Conservation (phyloP, 441 rosid species). For the Arabidopsis lyrata region DNA sequence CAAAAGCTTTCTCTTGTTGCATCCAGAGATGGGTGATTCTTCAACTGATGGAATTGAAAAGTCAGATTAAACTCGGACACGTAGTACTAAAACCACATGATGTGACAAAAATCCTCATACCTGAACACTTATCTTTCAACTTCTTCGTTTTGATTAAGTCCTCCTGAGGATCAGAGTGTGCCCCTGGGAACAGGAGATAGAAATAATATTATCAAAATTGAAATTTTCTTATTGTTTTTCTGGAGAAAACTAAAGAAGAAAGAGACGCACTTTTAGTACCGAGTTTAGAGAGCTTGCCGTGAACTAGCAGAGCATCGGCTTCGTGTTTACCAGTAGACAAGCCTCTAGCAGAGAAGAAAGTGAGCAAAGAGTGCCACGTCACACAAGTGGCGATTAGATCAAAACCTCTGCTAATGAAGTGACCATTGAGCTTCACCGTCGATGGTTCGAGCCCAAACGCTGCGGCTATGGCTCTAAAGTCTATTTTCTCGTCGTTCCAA, state of each 20-base stretch:
- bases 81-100: conserved; percentile 1
- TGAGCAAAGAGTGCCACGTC: conserved; percentile 82
- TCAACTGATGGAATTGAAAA: conserved; percentile 8
- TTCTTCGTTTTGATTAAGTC: conserved; percentile 48
- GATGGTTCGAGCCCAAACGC: conserved; percentile 74
- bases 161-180: conserved; percentile 38
- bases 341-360: conserved; percentile 79
- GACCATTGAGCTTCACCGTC: conserved; percentile 79
- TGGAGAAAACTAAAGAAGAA: conserved; percentile 21
- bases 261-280: conserved; percentile 65
- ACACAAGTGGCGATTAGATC: conserved; percentile 73
- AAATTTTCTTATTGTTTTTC: conserved; percentile 15
- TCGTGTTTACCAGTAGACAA: conserved; percentile 69
- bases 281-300: conserved; percentile 67
- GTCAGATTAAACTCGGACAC: background rate
- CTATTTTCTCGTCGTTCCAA: conserved; percentile 66
- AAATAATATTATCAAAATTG: background rate
- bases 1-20: conserved; percentile 58
- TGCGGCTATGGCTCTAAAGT: conserved; percentile 69
- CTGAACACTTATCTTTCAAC: conserved; percentile 51
- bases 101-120: conserved; percentile 33
- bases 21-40: conserved; percentile 2
- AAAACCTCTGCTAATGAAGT: conserved; percentile 78
- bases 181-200: conserved; percentile 19
- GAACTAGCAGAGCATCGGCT: conserved; percentile 63